Evolutionary conservation across 1,139 yeast genomes (phyloP).

Genomic region (Kodamaea alishanica): DNA sequence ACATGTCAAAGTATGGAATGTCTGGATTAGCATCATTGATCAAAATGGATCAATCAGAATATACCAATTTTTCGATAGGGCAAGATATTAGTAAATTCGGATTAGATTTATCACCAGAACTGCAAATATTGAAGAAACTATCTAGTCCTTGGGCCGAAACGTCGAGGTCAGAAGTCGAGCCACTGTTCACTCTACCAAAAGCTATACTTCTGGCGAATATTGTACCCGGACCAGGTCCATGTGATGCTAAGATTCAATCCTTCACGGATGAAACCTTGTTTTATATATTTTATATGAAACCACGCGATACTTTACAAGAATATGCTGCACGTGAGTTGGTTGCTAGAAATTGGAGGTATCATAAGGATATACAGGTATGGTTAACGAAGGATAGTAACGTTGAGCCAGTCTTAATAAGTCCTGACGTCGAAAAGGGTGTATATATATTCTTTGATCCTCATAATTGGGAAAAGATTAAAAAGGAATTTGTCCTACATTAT

Average conservation of each 20-base stretch:
- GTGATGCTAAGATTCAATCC: constrained; percentile 66
- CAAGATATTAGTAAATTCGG: constrained; percentile 77
- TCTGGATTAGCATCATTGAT: constrained; percentile 67
- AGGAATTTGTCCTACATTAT: constrained; percentile 72
- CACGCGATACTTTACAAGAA: constrained; percentile 90
- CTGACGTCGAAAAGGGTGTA: constrained; percentile 90
- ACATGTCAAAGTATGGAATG: constrained; percentile 68
- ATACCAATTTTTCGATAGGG: constrained; percentile 74
- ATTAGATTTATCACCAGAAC: constrained; percentile 50
- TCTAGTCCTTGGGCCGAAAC: constrained; percentile 96
- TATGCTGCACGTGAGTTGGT: constrained; percentile 87
- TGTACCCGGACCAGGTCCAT: constrained; percentile 29
- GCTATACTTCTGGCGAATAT: constrained; percentile 50
- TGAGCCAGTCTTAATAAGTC: constrained; percentile 83
- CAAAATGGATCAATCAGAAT: constrained; percentile 63
- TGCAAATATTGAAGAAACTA: constrained; percentile 62
- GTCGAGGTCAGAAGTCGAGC: constrained; percentile 87
- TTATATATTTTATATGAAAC: constrained; percentile 90
- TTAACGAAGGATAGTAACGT: constrained; percentile 87
- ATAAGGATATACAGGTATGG: constrained; percentile 95
- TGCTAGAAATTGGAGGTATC: constrained; percentile 94
- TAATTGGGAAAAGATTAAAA: constrained; percentile 91
- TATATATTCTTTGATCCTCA: constrained; percentile 95
- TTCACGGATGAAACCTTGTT: constrained; percentile 92
- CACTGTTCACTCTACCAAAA: constrained; percentile 60